Conservation (phyloP, 2,329 filamentous ascomycete species). For the Fusarium concolor region DNA sequence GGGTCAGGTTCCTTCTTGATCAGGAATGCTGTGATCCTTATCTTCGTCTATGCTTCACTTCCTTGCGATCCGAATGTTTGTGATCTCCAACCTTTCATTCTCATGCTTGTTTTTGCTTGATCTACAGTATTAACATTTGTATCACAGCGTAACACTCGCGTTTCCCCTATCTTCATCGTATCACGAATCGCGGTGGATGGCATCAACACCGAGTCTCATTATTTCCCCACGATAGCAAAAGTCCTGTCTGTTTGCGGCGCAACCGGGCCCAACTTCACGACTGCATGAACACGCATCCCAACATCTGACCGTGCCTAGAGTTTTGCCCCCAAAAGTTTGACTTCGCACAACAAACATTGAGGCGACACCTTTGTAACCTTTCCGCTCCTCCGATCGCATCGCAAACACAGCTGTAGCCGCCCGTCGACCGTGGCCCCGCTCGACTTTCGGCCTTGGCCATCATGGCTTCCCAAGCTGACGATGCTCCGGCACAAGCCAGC, state of each 20-base stretch:
- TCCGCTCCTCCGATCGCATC: not conserved
- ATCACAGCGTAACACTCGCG: not conserved
- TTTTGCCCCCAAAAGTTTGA: not conserved
- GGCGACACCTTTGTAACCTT: not conserved
- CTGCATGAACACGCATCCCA: slow-evolving; percentile 17
- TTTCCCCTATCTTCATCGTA: slow-evolving; percentile 9
- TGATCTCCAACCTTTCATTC: slow-evolving; percentile 10
- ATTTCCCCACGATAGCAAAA: slow-evolving; percentile 29
- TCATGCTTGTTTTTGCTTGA: not conserved
- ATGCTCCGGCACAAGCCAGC: slow-evolving; percentile 36
- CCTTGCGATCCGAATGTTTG: slow-evolving; percentile 31
- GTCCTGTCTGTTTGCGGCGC: slow-evolving; percentile 34
- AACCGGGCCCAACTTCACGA: slow-evolving; percentile 30
- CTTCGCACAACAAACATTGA: not conserved
- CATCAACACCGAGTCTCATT: slow-evolving; percentile 26
- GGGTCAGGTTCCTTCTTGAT: slow-evolving; percentile 39
- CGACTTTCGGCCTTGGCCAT: slow-evolving; percentile 11
- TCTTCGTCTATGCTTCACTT: slow-evolving; percentile 26
- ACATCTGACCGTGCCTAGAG: not conserved
- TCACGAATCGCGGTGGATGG: slow-evolving; percentile 12
- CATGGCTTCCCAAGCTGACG: slow-evolving; percentile 40
- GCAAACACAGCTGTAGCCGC: not conserved
- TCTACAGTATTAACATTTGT: not conserved
- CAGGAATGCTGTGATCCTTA: slow-evolving; percentile 38
- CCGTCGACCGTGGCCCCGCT: slow-evolving; percentile 23